Conservation (phyloP, 2,329 filamentous ascomycete species). For the Colletotrichum spinosum region DNA sequence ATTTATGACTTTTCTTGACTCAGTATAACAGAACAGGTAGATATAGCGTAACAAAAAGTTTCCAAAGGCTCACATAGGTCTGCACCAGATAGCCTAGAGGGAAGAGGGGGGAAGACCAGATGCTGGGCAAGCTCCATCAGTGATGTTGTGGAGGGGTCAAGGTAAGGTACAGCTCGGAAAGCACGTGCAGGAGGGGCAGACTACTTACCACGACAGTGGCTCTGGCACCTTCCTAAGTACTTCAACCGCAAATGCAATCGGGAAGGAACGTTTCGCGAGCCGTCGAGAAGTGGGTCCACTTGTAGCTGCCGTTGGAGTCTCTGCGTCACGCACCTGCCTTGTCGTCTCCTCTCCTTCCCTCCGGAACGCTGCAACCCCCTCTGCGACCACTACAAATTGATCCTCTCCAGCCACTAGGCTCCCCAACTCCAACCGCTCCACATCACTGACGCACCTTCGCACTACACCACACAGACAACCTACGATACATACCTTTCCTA, state of each 20-base stretch:
- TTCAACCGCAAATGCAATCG: neutral
- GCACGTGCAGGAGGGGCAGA: conserved; percentile 36
- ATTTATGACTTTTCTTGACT: too few species aligned
- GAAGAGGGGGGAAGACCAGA: conserved; percentile 6
- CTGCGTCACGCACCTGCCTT: conserved; percentile 23
- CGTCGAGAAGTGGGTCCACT: neutral
- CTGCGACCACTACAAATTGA: conserved; percentile 15
- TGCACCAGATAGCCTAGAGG: neutral
- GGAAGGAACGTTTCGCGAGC: too few species aligned
- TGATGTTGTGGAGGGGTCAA: conserved; percentile 21
- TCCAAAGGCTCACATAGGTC: too few species aligned
- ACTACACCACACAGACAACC: too few species aligned
- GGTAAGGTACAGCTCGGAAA: conserved; percentile 27
- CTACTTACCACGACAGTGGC: conserved; percentile 22
- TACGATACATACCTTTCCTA: too few species aligned
- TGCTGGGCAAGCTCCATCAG: conserved; percentile 24
- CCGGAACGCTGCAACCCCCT: conserved; percentile 9
- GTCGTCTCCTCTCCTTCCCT: conserved; percentile 5
- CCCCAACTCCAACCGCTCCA: too few species aligned
- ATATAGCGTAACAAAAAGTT: too few species aligned
- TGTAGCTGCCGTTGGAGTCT: conserved; percentile 30
- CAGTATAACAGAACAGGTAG: too few species aligned
- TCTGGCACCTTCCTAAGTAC: conserved; percentile 19
- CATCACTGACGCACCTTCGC: too few species aligned
- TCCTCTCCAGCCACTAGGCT: neutral